Conservation (phyloP, 2,329 filamentous ascomycete species). For the Parastagonospora avenae region DNA sequence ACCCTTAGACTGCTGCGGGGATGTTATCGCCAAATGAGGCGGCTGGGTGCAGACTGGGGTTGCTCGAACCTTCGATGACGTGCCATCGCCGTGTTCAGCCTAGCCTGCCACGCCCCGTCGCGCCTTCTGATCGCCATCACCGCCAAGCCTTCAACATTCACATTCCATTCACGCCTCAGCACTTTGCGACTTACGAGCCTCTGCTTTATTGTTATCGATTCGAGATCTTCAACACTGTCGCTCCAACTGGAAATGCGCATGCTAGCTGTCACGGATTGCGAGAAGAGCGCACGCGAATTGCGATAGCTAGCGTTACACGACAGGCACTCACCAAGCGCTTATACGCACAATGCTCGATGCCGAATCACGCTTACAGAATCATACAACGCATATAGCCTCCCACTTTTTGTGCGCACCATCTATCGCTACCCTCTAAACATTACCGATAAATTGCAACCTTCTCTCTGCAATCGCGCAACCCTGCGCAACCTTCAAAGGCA, state of each 20-base stretch:
- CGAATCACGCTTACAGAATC: conserved; percentile 18
- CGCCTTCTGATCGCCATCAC: neutral
- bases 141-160: neutral
- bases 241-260: conserved; percentile 2
- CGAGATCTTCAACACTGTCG: conserved; percentile 9
- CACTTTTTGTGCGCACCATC: conserved; percentile 5
- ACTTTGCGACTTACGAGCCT: conserved; percentile 1
- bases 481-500: conserved; percentile 20
- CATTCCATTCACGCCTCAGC: neutral
- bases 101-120: conserved; percentile 1
- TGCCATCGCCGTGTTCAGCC: conserved; percentile 1
- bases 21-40: neutral
- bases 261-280: conserved; percentile 4
- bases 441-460: neutral
- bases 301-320: conserved; percentile 25
- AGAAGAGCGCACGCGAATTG: conserved; percentile 11
- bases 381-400: conserved; percentile 15
- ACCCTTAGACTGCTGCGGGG: neutral
- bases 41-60: neutral
- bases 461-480: neutral
- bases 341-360: conserved; percentile 32
- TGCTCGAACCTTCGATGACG: conserved; percentile 29
- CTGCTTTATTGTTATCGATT: neutral
- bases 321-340: conserved; percentile 19
- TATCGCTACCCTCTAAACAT: neutral